These are phyloP conservation scores for Syzygium malaccense DNA, from an alignment of 441 rosid genomes.

Conservation along the genomic window DNA sequence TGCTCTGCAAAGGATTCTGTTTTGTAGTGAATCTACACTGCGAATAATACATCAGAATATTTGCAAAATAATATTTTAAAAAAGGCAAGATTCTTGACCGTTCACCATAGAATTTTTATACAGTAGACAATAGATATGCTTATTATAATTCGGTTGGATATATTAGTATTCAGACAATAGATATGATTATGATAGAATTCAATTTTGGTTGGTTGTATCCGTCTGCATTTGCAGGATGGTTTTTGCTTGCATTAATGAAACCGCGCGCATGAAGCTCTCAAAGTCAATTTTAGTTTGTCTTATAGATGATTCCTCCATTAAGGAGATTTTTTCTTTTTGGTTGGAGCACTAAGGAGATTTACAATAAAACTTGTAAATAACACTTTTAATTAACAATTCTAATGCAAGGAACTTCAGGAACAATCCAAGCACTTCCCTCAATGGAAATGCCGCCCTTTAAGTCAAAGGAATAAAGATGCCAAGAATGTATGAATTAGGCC, in stretches of 20 bases:
- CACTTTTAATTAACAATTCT: not conserved
- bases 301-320: not conserved
- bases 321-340: not conserved
- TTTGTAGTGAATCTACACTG: not conserved
- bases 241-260: not conserved
- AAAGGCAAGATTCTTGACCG: not conserved
- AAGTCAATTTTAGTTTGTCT: not conserved
- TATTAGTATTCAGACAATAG: not conserved
- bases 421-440: not conserved
- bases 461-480: not conserved
- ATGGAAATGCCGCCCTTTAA: not conserved
- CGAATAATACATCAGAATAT: not conserved
- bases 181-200: not conserved
- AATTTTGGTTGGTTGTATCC: not conserved
- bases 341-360: not conserved
- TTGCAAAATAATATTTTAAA: not conserved
- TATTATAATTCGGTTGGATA: not conserved
- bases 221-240: not conserved
- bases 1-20: not conserved
- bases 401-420: not conserved
- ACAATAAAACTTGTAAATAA: not conserved
- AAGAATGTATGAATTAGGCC: not conserved
- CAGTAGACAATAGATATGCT: not conserved
- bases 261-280: not conserved
- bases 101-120: not conserved